phyloP scores from a whole-genome alignment of 139 green algal species.

The Chlorella sorokiniana region DNA sequence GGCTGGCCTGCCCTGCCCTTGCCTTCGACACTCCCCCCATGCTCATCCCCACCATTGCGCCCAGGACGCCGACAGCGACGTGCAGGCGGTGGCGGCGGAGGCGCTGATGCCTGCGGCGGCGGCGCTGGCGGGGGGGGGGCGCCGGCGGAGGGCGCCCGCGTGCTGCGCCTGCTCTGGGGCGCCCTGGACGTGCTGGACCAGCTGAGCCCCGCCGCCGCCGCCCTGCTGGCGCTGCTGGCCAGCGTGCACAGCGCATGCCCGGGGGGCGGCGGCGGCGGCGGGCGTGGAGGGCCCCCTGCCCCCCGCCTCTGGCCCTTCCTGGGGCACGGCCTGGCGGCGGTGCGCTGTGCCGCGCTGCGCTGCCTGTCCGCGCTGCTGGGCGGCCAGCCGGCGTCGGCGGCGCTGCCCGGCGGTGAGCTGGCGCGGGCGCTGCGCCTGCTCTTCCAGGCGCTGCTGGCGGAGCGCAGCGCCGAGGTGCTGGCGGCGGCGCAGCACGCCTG shows the following conservation, averaged over 20 bases:
- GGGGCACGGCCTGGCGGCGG: slow-evolving; percentile 71
- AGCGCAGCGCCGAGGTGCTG: slow-evolving; percentile 61
- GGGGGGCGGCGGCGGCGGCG: neutral
- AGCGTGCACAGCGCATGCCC: slow-evolving; percentile 56
- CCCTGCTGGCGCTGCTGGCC: slow-evolving; percentile 79
- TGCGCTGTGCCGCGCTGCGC: slow-evolving; percentile 70
- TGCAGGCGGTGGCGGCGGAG: slow-evolving; percentile 90
- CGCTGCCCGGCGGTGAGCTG: slow-evolving; percentile 60
- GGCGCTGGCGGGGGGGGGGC: slow-evolving; percentile 42
- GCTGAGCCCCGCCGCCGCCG: slow-evolving; percentile 77
- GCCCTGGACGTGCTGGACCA: slow-evolving; percentile 83
- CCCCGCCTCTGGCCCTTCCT: slow-evolving; percentile 85
- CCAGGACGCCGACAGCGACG: slow-evolving; percentile 87
- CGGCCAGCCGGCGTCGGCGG: neutral
- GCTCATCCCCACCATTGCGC: neutral
- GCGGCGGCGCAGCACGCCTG: slow-evolving; percentile 61
- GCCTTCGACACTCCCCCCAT: neutral
- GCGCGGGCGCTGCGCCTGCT: slow-evolving; percentile 55
- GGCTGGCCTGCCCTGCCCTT: neutral
- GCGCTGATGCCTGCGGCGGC: slow-evolving; percentile 79
- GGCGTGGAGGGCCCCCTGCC: slow-evolving; percentile 51
- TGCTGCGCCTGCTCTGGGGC: slow-evolving; percentile 67
- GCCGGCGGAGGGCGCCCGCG: slow-evolving; percentile 41
- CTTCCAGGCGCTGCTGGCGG: slow-evolving; percentile 84
- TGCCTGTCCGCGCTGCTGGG: slow-evolving; percentile 66